A percentile compares a stretch with the other conserved stretches of the same genome.
phyloP scores from a whole-genome alignment of 331 rosid species.

The Dryas integrifolia region DNA sequence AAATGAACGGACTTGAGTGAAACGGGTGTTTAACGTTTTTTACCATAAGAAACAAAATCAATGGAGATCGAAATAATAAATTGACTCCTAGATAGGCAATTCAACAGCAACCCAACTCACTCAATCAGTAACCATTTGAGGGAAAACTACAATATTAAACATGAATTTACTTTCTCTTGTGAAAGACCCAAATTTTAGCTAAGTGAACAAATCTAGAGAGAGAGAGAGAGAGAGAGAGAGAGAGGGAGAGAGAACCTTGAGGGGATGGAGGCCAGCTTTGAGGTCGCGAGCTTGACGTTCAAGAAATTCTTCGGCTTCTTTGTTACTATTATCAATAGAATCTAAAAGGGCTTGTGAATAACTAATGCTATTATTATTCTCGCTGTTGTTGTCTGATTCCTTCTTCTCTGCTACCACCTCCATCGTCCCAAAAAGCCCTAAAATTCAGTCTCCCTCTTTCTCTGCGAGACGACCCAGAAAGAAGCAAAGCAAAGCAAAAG shows the following conservation, averaged over 20 bases:
- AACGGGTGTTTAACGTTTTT: background rate
- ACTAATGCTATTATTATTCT: slow-evolving; percentile 22
- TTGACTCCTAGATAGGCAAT: background rate
- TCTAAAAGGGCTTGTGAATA: slow-evolving; percentile 33
- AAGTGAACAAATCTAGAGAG: background rate
- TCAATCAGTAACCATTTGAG: background rate
- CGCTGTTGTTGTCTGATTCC: slow-evolving; percentile 35
- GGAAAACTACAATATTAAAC: background rate
- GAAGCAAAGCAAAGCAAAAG: background rate
- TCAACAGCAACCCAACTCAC: background rate
- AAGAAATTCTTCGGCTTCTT: slow-evolving; percentile 46
- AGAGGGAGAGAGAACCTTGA: slow-evolving; percentile 44
- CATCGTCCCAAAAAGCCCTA: slow-evolving; percentile 49
- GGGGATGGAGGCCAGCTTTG: slow-evolving; percentile 78
- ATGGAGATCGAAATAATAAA: background rate
- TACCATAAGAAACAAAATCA: background rate
- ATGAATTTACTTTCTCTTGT: background rate
- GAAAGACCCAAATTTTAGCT: background rate
- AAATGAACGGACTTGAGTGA: background rate
- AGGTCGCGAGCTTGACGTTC: slow-evolving; percentile 66
- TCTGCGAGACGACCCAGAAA: background rate
- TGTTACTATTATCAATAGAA: slow-evolving; percentile 28
- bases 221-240: slow-evolving; percentile 1
- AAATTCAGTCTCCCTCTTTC: background rate
- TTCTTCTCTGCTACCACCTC: slow-evolving; percentile 51